Evolutionary conservation across 148 eudicot species (phyloP), one percentile per base, ranked within the genome.

Genomic region (Heliosperma pusillum): DNA sequence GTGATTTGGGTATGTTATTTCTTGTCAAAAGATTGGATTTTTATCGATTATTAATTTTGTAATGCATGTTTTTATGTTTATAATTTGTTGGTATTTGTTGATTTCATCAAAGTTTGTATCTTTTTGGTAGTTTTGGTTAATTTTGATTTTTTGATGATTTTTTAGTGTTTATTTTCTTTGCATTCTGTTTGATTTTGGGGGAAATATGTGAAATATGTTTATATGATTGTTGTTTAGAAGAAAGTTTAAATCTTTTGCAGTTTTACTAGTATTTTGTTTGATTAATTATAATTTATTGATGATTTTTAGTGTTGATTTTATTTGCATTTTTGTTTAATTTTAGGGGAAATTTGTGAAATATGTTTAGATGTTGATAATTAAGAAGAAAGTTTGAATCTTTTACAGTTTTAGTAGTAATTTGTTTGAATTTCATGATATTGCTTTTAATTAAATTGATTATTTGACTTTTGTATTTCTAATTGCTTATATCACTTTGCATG

Each of bases 401-500:
- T 0, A 10, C 42, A 36, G 3, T 36, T 36, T 36, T 36, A 7
- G 42, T 6, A 0, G 42, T 36, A 36, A 36, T 36, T 36, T 36
- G 42, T 36, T n/a, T n/a, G 42, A 36, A 36, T 36, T 36, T 36
- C n/a, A 5, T 36, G 42, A 36, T 8, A 10, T 36, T 36, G 7
- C n/a, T n/a, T n/a, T n/a, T n/a, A n/a, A n/a, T n/a, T n/a, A n/a
- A n/a, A n/a, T n/a, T n/a, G n/a, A n/a, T n/a, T n/a, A n/a, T n/a
- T n/a, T n/a, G n/a, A n/a, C n/a, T 71, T 63, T 63, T 64, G 15
- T 71, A 25, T 8, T 40, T 61, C 11, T 66, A 20, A 17, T 36
- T 72, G 29, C 7, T 53, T 63, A 25, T 52, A 22, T 56, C 7
- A 9, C 57, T 72, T 66, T 78, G 81, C 76, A 78, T 78, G 81